Evolutionary conservation across 495 filamentous ascomycete genomes (phyloP), one percentile per base, ranked within the genome.

Genomic region (Aspergillus carlsbadensis): DNA sequence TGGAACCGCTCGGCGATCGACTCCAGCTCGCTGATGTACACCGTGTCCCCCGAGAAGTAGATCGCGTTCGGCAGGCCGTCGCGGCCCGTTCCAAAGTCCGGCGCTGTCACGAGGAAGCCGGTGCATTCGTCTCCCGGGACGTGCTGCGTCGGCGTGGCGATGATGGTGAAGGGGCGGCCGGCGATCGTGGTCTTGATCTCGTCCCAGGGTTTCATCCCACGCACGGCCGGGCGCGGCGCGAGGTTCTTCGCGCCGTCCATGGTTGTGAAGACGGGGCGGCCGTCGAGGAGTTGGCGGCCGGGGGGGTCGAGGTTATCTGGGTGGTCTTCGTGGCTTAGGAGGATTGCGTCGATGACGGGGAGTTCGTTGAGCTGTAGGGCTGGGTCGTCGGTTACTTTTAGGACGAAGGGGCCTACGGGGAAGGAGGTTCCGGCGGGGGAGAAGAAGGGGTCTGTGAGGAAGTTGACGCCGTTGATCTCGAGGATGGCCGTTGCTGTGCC

Each of bases 301-400:
- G 65, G 50, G 13, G 69, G 66, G 34, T 84, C 79, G 0, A 84
- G 70, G 57, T 82, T 84, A 54, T 83, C 79, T 0, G 70, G 69
- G 52, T 84, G 79, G 60, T 82, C 80, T 65, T 82, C 81, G 53
- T 84, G 79, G 62, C 75, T 78, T 13, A 84, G 70, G 6, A 84
- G 68, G 3, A 84, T 63, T 11, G 73, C 77, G 29, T 81, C 79
- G 56, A 83, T 79, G 6, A 64, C 64, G 1, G 81, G 80, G 0
- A 83, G 67, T 4, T 76, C 31, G 1, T 67, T 54, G 0, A 80
- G 63, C 0, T 56, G 24, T 0, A 81, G 54, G 6, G 73, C 76
- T 0, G 78, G 74, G 17, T 41, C 39, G 11, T 29, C 26, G 26
- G 26, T 29, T 3, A 29, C 26, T 8, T 29, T 29, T 4, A 29